Evolutionary conservation across 495 filamentous ascomycete genomes (phyloP).

Genomic region (Penicillium bovifimosum): DNA sequence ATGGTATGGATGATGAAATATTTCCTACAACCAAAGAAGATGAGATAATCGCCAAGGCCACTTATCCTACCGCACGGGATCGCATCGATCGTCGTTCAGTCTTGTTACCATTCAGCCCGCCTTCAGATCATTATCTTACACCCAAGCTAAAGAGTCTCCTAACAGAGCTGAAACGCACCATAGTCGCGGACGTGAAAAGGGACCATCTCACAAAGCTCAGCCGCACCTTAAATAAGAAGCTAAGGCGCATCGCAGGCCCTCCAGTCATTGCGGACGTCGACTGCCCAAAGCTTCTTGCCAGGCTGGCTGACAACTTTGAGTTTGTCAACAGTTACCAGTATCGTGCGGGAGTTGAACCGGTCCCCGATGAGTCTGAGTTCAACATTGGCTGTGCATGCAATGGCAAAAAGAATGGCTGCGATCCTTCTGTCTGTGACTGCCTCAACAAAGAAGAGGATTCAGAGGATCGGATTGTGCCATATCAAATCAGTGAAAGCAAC

Average conservation of each 20-base stretch:
- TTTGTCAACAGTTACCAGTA: slow-evolving; percentile 43
- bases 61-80: slow-evolving; percentile 19
- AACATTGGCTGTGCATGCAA: slow-evolving; percentile 39
- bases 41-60: slow-evolving; percentile 11
- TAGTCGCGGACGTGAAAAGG: slow-evolving; percentile 22
- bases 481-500: slow-evolving; percentile 11
- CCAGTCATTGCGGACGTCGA: slow-evolving; percentile 18
- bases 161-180: slow-evolving; percentile 8
- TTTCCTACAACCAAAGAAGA: slow-evolving; percentile 26
- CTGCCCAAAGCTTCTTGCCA: slow-evolving; percentile 18
- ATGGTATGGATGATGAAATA: slow-evolving; percentile 16
- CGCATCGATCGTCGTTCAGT: slow-evolving; percentile 11
- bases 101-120: slow-evolving; percentile 1
- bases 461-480: slow-evolving; percentile 34
- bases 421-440: slow-evolving; percentile 35
- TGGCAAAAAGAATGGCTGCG: slow-evolving; percentile 20
- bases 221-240: slow-evolving; percentile 21
- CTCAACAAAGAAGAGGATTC: slow-evolving; percentile 34
- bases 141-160: neutral
- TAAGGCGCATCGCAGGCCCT: slow-evolving; percentile 26
- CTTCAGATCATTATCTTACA: neutral
- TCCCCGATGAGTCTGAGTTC: slow-evolving; percentile 36
- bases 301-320: slow-evolving; percentile 32
- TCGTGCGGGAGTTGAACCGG: slow-evolving; percentile 26
- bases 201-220: slow-evolving; percentile 4